Percentiles rank a stretch among this genome's conserved stretches.
Evolutionary conservation across 768 basidiomycete species (phyloP).

Genomic region (Crepidotus variabilis): DNA sequence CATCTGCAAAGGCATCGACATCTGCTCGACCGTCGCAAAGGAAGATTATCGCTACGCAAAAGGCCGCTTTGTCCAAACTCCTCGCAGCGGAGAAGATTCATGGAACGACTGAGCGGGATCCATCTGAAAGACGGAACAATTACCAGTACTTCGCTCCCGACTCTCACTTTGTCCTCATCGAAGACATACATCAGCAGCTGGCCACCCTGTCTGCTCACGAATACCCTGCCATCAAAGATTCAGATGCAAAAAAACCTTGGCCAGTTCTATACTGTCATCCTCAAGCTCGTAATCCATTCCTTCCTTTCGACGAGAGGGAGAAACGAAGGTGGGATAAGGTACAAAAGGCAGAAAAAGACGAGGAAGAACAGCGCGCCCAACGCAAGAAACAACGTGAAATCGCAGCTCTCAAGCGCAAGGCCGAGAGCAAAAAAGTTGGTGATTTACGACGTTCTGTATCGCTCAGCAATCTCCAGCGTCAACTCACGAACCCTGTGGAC

Average conservation of each 20-base stretch:
- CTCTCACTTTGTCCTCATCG: constrained; percentile 83
- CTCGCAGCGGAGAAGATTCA: constrained; percentile 81
- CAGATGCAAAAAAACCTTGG: constrained; percentile 60
- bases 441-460: constrained; percentile 75
- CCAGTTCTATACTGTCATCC: constrained; percentile 83
- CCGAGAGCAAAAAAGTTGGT: constrained; percentile 33
- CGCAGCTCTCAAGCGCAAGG: constrained; percentile 34
- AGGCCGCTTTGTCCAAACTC: constrained; percentile 54
- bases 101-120: constrained; percentile 91
- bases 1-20: constrained; percentile 17
- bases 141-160: constrained; percentile 80
- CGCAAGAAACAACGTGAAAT: constrained; percentile 29
- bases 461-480: constrained; percentile 70
- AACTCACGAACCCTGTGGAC: constrained; percentile 30
- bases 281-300: constrained; percentile 67
- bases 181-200: constrained; percentile 80
- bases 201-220: constrained; percentile 85
- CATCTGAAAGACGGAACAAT: constrained; percentile 82
- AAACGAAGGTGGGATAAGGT: constrained; percentile 60
- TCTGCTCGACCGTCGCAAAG: constrained; percentile 26
- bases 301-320: constrained; percentile 73
- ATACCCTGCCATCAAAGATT: constrained; percentile 59
- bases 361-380: constrained; percentile 35
- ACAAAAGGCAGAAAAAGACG: constrained; percentile 43
- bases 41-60: constrained; percentile 23